phyloP scores from a whole-genome alignment of 129 eudicot species.

The Solidago caesia region DNA sequence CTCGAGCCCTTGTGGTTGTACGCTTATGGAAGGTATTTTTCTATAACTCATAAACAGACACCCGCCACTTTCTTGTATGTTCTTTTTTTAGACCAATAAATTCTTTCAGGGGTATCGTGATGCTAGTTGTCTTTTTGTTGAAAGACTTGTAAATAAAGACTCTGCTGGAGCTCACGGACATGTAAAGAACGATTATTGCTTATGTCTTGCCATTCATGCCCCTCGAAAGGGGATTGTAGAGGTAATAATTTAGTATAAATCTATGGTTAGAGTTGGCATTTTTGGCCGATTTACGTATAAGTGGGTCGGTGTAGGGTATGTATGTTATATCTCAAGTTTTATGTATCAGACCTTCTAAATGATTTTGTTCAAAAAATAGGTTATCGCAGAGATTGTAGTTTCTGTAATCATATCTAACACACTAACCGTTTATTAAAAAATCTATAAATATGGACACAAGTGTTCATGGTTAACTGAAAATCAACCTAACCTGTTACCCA shows the following conservation, averaged over 20 bases:
- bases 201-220: slow-evolving; percentile 94
- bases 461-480: not conserved
- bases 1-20: slow-evolving; percentile 95
- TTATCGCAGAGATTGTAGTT: not conserved
- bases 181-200: slow-evolving; percentile 78
- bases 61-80: not conserved
- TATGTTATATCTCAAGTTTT: not conserved
- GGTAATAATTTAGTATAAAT: slow-evolving; percentile 38
- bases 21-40: slow-evolving; percentile 92
- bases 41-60: not conserved
- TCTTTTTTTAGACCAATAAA: not conserved
- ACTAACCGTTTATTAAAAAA: not conserved
- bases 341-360: not conserved
- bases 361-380: not conserved
- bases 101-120: slow-evolving; percentile 90
- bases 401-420: not conserved
- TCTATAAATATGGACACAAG: not conserved
- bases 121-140: slow-evolving; percentile 90
- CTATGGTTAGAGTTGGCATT: not conserved
- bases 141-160: slow-evolving; percentile 76
- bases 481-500: not conserved
- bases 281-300: not conserved
- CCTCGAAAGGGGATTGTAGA: slow-evolving; percentile 95
- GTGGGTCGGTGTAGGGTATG: not conserved
- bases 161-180: slow-evolving; percentile 32